Conservation (phyloP, 2,329 filamentous ascomycete genomes). For the Monilinia laxa region DNA sequence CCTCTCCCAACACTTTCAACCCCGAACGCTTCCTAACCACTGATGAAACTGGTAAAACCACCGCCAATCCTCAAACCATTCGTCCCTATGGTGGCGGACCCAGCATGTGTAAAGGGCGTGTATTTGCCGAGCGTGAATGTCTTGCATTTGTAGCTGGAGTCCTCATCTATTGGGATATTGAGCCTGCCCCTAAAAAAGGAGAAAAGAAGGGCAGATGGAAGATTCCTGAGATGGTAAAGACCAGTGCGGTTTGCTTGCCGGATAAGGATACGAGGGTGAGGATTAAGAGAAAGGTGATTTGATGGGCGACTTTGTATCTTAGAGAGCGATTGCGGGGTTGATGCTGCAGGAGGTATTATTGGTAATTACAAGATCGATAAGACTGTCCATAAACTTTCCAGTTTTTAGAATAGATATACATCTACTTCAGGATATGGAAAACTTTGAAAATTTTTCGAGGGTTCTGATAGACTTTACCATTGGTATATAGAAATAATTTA, state of each 20-base stretch:
- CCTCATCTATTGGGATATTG: constrained; percentile 56
- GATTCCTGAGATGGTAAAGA: constrained; percentile 51
- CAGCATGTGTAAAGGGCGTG: constrained; percentile 51
- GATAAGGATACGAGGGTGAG: constrained; percentile 53
- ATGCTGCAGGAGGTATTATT: neutral
- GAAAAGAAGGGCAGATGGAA: constrained; percentile 43
- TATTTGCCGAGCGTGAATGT: constrained; percentile 51
- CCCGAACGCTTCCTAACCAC: constrained; percentile 47
- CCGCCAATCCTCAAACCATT: constrained; percentile 41
- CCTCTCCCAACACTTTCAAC: constrained; percentile 45
- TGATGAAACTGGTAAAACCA: constrained; percentile 1
- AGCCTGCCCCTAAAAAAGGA: constrained; percentile 44
- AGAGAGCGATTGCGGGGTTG: neutral
- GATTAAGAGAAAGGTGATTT: constrained; percentile 45
- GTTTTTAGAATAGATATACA: neutral
- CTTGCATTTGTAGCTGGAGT: constrained; percentile 53
- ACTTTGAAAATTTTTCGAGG: no score
- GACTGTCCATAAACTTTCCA: neutral
- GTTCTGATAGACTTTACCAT: no score
- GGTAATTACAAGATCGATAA: neutral
- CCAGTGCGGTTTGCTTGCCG: constrained; percentile 52
- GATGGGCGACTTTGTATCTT: constrained; percentile 24
- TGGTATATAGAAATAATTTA: no score
- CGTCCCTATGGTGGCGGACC: constrained; percentile 50
- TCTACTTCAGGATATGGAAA: no score